Base-by-base conservation (phyloP, 345 rosid genomes). In the Heritiera fomes region DNA sequence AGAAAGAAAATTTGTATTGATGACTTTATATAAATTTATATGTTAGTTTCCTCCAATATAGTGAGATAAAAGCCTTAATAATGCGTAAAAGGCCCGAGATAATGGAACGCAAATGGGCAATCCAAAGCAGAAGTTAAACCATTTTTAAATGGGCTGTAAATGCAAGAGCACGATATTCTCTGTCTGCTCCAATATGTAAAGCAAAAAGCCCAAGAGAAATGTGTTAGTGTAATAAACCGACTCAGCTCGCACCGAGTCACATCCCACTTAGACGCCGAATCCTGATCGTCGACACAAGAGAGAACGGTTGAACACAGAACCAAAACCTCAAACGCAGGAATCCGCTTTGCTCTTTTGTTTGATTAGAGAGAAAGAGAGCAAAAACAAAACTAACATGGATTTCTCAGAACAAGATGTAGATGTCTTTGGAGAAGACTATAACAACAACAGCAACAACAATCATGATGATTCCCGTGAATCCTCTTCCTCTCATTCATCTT, bases 361-460 rank as follows among this genome's bases (percentile, higher is more conserved):
- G n/a, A n/a, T 2, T 3, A 40, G 43, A 40, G 43, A 3, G 30
- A 20, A 12, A 59, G 32, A 59, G 6, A 34, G 45, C 45, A 41
- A 17, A 52, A 4, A 14, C n/a, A 66, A 66, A 10, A 12, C 17
- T 11, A n/a, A 9, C 30, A 66, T 66, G 71, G 71, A 41, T 66
- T 66, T 66, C 71, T n/a, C 71, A n/a, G 71, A 67, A n/a, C 71
- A 67, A n/a, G 52, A 67, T 43, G 71, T 41, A 13, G 71, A 41
- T 23, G 7, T 66, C 50, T 66, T 41, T n/a, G 71, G 52, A 66
- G 52, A 67, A n/a, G 71, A 66, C 32, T 13, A 9, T n/a, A 66
- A 66, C 49, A 8, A 46, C 12, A 46, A 46, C 49, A 10, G 12
- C 71, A 68, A 45, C 72, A 30, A 45, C 18, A 20, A 68, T 20